phyloP scores from a whole-genome alignment of 1,139 yeast genomes.

The Saccharomycopsis hybrid region DNA sequence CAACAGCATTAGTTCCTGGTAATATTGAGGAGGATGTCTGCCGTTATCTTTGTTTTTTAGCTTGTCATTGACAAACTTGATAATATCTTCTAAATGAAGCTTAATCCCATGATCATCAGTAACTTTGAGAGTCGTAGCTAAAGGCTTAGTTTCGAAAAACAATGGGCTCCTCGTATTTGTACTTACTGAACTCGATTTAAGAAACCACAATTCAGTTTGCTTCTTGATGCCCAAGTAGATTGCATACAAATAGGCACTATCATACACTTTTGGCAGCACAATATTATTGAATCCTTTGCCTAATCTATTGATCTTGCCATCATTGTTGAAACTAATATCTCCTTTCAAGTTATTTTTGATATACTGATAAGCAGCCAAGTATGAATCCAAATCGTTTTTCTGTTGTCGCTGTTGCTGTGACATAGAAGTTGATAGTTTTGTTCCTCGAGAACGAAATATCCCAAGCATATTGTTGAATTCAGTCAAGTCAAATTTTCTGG shows the following conservation, averaged over 20 bases:
- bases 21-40: conserved; percentile 28
- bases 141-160: conserved; percentile 1
- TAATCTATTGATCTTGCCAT: not conserved
- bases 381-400: not conserved
- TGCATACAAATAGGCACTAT: conserved; percentile 4
- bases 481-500: not conserved
- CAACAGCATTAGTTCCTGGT: conserved; percentile 35
- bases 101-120: conserved; percentile 21
- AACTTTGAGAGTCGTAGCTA: not conserved
- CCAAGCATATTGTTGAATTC: not conserved
- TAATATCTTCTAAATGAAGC: conserved; percentile 23
- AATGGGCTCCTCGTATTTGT: conserved; percentile 5
- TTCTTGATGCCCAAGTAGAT: conserved; percentile 21
- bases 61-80: conserved; percentile 27
- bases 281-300: not conserved
- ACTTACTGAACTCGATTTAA: conserved; percentile 1
- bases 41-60: conserved; percentile 22
- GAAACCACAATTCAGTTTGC: conserved; percentile 19
- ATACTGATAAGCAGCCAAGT: conserved; percentile 13
- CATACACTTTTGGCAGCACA: no score
- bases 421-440: conserved; percentile 42
- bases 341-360: conserved; percentile 3
- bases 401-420: conserved; percentile 30
- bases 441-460: conserved; percentile 27
- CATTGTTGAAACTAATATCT: not conserved